Base-by-base conservation (phyloP, 2,329 filamentous ascomycete species). In the Magnaporthales sp. region DNA sequence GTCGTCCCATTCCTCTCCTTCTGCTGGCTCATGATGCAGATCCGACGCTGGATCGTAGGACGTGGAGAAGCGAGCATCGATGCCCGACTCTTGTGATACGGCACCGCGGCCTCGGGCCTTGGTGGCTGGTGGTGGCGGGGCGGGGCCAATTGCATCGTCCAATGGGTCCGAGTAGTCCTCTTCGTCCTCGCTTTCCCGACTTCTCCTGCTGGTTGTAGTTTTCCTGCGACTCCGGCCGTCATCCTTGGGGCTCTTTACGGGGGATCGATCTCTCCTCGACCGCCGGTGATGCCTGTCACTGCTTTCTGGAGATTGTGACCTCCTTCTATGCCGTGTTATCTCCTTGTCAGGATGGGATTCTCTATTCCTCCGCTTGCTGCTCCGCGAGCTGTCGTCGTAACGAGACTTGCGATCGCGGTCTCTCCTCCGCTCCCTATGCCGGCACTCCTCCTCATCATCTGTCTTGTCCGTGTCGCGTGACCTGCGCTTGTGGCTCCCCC, bases 21-120 rank as follows among this genome's bases (percentile, higher is more conserved):
- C 9, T 27, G 51, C 24, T 10, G 63, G 27, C 26, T 51, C 31
- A 24, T 54, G 77, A 54, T 82, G 78, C 3, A 89, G 76, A 71
- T 91, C 86, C n/a, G 79, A 74, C 7, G 77, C 82, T 0, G 84
- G 83, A 68, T 87, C 81, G 71, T 89, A 90, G 64, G 81, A 84
- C 1, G 86, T 80, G 0, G 90, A 88, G 75, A 97, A 98, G 65
- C 91, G 91, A 27, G 84, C 81, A 73, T 97, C 93, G 70, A 97
- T 96, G 10, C 85, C 87, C 29, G 88, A 88, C 5, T 80, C 77
- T 1, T 83, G 83, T 4, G 83, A 79, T 54, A 86, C 81, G 15
- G 86, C 86, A 51, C 92, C 92, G 54, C 92, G 86, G 10, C 92
- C 92, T 30, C 91, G 88, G n/a, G 81, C 56, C 22, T 27, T 79